Conservation (phyloP, 2,329 filamentous ascomycete species). For the Cytospora paraplurivora region DNA sequence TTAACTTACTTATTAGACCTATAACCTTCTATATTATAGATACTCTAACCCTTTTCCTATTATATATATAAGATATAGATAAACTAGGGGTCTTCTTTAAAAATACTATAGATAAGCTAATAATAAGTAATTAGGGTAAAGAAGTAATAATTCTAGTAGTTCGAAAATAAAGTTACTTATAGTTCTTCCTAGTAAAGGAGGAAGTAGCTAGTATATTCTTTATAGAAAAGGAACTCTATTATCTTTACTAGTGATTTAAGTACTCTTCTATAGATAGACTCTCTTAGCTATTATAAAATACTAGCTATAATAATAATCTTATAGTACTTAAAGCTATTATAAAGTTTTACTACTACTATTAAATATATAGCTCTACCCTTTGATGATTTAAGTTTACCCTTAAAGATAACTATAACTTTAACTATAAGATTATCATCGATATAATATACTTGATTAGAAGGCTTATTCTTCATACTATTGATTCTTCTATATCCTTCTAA, state of each 20-base stretch:
- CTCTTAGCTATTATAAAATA: background rate
- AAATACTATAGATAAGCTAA: conserved; percentile 1
- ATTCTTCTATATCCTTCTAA: background rate
- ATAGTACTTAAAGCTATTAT: background rate
- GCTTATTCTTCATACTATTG: background rate
- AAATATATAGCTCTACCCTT: background rate
- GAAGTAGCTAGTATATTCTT: background rate
- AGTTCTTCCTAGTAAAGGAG: background rate
- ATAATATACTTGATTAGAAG: background rate
- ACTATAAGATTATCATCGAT: background rate
- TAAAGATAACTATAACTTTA: background rate
- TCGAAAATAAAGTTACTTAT: background rate
- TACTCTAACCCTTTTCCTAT: background rate
- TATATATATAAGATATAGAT: conserved; percentile 3
- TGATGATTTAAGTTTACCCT: background rate
- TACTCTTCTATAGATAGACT: background rate
- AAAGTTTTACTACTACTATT: conserved; percentile 7
- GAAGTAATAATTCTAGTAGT: background rate
- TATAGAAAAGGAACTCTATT: no score
- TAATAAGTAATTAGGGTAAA: background rate
- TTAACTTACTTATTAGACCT: background rate
- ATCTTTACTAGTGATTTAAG: no score
- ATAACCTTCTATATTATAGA: conserved; percentile 1
- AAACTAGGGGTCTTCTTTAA: background rate
- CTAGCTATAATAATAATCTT: background rate